phyloP scores from a whole-genome alignment of 1,284 basidiomycete species.

The Moesziomyces sp. region DNA sequence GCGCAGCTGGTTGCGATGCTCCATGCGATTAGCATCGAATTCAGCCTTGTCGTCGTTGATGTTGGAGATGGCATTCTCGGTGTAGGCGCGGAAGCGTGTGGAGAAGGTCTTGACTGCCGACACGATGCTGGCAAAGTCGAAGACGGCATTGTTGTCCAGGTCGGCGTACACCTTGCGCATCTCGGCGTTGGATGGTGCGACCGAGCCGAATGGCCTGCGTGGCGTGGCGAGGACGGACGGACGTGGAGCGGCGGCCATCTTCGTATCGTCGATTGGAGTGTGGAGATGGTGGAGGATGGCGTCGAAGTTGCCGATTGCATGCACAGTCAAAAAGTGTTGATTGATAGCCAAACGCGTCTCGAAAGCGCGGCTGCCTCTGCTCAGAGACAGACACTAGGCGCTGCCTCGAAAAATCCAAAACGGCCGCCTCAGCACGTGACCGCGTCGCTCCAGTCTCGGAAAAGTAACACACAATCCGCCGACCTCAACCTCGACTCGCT shows the following conservation, averaged over 20 bases:
- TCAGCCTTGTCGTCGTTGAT: constrained; percentile 55
- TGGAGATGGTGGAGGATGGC: constrained; percentile 5
- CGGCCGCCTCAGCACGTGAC: constrained; percentile 24
- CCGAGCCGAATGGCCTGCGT: constrained; percentile 32
- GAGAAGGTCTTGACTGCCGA: constrained; percentile 46
- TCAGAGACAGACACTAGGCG: constrained; percentile 14
- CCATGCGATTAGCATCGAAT: constrained; percentile 48
- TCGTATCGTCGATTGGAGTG: not conserved
- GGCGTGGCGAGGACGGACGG: constrained; percentile 43
- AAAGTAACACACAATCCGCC: constrained; percentile 24
- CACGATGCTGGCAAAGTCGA: constrained; percentile 57
- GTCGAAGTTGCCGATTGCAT: too few relatives aligned
- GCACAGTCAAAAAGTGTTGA: not conserved
- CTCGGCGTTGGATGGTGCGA: constrained; percentile 39
- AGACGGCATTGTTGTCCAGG: constrained; percentile 46
- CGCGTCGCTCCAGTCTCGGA: constrained; percentile 18
- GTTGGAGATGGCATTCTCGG: constrained; percentile 51
- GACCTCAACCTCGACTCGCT: not conserved
- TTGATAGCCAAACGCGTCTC: not conserved
- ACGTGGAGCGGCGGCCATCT: constrained; percentile 33
- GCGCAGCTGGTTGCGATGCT: constrained; percentile 45
- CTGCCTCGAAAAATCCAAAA: not conserved
- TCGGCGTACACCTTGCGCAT: constrained; percentile 48
- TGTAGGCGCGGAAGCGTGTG: constrained; percentile 51
- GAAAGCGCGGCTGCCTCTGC: too few relatives aligned